These are phyloP conservation scores for Arachnomyces sp. DNA, from an alignment of 2,329 filamentous ascomycete species.

Conservation along the genomic window DNA sequence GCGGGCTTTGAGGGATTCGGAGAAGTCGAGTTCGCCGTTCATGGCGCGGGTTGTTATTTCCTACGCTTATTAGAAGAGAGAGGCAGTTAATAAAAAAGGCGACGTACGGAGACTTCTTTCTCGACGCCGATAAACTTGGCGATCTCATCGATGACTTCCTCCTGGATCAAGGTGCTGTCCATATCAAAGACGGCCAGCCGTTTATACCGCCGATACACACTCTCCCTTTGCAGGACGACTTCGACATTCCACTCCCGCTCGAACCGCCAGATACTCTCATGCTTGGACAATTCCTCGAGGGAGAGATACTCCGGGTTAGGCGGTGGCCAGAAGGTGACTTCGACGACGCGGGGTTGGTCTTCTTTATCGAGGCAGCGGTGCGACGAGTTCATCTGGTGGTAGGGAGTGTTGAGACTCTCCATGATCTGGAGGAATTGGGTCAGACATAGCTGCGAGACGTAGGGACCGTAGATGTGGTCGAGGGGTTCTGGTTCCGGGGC, in stretches of 20 bases:
- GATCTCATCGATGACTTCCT: constrained; percentile 95
- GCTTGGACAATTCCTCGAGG: constrained; percentile 64
- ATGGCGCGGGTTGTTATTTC: constrained; percentile 89
- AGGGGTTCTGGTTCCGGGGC: constrained; percentile 47
- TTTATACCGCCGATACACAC: constrained; percentile 68
- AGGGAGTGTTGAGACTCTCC: constrained; percentile 41
- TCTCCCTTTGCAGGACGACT: constrained; percentile 67
- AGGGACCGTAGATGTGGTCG: constrained; percentile 49
- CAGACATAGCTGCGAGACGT: constrained; percentile 48
- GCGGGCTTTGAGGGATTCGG: constrained; percentile 70
- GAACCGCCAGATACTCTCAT: constrained; percentile 75
- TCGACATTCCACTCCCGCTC: constrained; percentile 87
- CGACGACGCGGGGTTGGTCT: constrained; percentile 44
- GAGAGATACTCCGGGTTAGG: constrained; percentile 42
- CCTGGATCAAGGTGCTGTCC: constrained; percentile 94
- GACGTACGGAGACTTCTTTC: constrained; percentile 60
- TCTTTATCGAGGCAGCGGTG: constrained; percentile 43
- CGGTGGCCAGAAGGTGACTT: constrained; percentile 45
- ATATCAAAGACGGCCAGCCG: constrained; percentile 94
- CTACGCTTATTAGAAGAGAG: constrained; percentile 16
- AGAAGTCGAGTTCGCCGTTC: constrained; percentile 92
- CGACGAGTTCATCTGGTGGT: constrained; percentile 41
- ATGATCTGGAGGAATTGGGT: constrained; percentile 50
- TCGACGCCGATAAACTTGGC: constrained; percentile 78
- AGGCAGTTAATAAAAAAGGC: neutral